Base-by-base conservation (phyloP, 148 eudicot species). In the Camellia granthamiana region DNA sequence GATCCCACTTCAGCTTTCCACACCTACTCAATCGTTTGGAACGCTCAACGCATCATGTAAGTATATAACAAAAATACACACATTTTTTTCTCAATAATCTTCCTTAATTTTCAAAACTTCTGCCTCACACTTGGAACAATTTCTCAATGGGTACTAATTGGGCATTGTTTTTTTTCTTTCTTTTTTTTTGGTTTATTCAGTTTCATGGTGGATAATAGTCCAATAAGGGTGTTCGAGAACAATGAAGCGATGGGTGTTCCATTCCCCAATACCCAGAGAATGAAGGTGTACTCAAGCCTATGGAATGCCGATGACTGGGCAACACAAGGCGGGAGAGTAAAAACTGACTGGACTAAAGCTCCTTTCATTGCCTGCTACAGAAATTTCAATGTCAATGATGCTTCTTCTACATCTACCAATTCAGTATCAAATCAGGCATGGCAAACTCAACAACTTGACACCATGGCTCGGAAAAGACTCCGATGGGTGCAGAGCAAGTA, bases 21-120 rank as follows among this genome's bases (percentile, higher is more conserved):
- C 80, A 38, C 59, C 21, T 77, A 77, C 80, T 65, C 80, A 0
- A 38, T 77, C 9, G 21, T 77, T 30, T 77, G 80, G 80, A 77
- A 77, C 44, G 18, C 63, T 41, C 62, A 15, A 38, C 16, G 47
- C 62, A 77, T 77, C 60, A 52, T 77, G 80, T 77, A 74, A 30
- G 62, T 8, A 30, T 0, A 30, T n/a, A 69, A 69, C 21, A 1
- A 30, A 0, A 18, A 41, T 67, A 3, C 46, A 9, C 42, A 21
- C 42, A 3, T 6, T 0, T 4, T 64, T 3, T 64, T 2, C 13
- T 30, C 38, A 30, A 30, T 3, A 10, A 21, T 61, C 42, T 19
- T 14, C 23, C 42, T 21, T 42, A 11, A 58, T 58, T 7, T 6
- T 58, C 61, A 3, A 7, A 58, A 3, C 61, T 58, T 30, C 38